These are phyloP conservation scores for Rosa rugosa DNA, from an alignment of 306 rosid genomes.

Conservation along the genomic window DNA sequence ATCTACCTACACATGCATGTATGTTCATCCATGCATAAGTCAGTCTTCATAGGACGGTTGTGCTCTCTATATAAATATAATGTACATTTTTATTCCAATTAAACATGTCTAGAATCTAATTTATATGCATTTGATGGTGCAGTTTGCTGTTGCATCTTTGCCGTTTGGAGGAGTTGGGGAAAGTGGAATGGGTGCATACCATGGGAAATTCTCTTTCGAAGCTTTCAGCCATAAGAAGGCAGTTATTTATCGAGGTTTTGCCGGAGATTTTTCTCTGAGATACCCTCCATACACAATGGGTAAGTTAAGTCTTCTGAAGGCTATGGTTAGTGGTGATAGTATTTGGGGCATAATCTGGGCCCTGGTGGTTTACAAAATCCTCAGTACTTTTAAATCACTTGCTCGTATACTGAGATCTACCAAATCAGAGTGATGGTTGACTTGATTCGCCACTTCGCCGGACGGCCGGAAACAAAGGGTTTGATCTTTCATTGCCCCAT, in stretches of 20 bases:
- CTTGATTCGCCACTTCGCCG: too few relatives aligned
- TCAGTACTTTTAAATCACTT: too few relatives aligned
- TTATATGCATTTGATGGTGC: constrained; percentile 25
- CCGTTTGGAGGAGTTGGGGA: constrained; percentile 99
- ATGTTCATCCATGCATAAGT: neutral
- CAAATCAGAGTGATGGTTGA: too few relatives aligned
- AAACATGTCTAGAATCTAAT: neutral
- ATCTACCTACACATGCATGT: too few relatives aligned
- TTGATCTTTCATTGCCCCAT: too few relatives aligned
- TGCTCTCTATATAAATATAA: too few relatives aligned
- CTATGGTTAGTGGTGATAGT: constrained; percentile 60
- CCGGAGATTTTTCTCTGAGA: constrained; percentile 66
- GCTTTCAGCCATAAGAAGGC: constrained; percentile 92
- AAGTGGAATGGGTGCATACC: constrained; percentile 89
- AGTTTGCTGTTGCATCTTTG: constrained; percentile 69
- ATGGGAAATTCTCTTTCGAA: constrained; percentile 89
- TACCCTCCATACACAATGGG: constrained; percentile 82
- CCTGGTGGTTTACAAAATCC: constrained; percentile 11
- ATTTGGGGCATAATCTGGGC: constrained; percentile 57
- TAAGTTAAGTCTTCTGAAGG: constrained; percentile 68
- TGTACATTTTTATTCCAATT: too few relatives aligned
- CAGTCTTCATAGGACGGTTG: too few relatives aligned
- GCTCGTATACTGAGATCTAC: too few relatives aligned
- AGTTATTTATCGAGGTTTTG: constrained; percentile 76
- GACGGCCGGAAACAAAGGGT: too few relatives aligned